These are phyloP conservation scores for Neurospora sp. DNA, from an alignment of 495 filamentous ascomycete species.

Conservation along the genomic window DNA sequence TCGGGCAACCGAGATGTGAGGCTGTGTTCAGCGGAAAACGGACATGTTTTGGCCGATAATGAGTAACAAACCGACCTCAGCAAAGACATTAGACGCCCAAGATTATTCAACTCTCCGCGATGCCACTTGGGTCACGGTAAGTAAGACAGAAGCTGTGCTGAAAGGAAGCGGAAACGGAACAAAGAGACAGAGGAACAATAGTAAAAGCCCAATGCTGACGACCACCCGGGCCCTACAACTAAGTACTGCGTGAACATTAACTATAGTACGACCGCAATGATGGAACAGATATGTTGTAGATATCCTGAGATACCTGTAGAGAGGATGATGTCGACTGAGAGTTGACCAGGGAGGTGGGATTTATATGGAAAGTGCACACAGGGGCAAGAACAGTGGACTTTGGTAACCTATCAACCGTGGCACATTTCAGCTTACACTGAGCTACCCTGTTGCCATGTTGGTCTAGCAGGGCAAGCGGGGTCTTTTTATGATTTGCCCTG, in stretches of 20 bases:
- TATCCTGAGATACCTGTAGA: not conserved
- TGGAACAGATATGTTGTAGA: not conserved
- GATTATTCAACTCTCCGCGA: not conserved
- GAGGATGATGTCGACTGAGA: not conserved
- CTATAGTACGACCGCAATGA: not conserved
- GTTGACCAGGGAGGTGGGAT: not conserved
- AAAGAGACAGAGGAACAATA: not conserved
- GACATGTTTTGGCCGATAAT: not conserved
- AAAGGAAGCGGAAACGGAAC: not conserved
- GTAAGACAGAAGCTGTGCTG: not conserved
- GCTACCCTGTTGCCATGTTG: slow-evolving; percentile 2
- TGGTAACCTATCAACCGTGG: slow-evolving; percentile 7
- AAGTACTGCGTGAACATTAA: not conserved
- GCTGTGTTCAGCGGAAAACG: not conserved
- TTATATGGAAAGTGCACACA: not conserved
- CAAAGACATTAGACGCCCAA: not conserved
- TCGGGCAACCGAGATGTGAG: not conserved
- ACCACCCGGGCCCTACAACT: not conserved
- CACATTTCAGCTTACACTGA: slow-evolving; percentile 14
- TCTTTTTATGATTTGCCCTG: slow-evolving; percentile 7
- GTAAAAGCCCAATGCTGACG: not conserved
- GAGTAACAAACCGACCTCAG: not conserved
- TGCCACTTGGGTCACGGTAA: not conserved
- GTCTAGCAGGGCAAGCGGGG: not conserved
- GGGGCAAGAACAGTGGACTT: not conserved